Evolutionary conservation across 1,139 yeast species (phyloP), one percentile per base, ranked within the genome.

Genomic region (Candida neerlandica): DNA sequence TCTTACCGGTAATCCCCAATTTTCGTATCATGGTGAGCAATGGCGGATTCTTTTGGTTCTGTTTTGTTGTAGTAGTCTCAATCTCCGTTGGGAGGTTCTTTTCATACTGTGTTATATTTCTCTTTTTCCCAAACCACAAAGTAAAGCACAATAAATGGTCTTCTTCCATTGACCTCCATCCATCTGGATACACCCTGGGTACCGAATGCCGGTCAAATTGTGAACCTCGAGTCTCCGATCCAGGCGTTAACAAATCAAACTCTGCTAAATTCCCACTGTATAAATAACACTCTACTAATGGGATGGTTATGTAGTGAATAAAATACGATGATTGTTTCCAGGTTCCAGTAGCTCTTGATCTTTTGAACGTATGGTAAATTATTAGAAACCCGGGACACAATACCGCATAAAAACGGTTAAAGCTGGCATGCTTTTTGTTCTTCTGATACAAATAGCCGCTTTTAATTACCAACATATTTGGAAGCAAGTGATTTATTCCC

Each of bases 121-220:
- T 66, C 57, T 85, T 87, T 7, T 75, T 75, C 0, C 95, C 95
- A 64, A 87, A 81, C 96, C 96, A 90, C 4, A 92, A 58, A 0
- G 94, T 89, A 61, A 92, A 91, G 55, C 96, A 84, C 45, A 96
- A 72, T 38, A 80, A 67, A 14, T 77, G 63, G 56, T 89, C 95
- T 48, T 86, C 89, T 57, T 92, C 98, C 5, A 82, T 73, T 1
- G 95, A 86, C 56, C 77, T 78, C 92, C 96, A 89, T 0, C 97
- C 97, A 65, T 91, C 96, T 1, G 79, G 69, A 61, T 87, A 90
- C 0, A 86, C 72, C 38, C 96, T 70, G 0, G 97, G 96, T 41
- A 87, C 63, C 0, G 85, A 62, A 47, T 77, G 78, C 5, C 74
- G 74, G 0, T 86, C 88, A 0, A 88, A 86, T 51, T 78, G 72